Base-by-base conservation (phyloP, 768 basidiomycete genomes). In the Trametes cingulata region DNA sequence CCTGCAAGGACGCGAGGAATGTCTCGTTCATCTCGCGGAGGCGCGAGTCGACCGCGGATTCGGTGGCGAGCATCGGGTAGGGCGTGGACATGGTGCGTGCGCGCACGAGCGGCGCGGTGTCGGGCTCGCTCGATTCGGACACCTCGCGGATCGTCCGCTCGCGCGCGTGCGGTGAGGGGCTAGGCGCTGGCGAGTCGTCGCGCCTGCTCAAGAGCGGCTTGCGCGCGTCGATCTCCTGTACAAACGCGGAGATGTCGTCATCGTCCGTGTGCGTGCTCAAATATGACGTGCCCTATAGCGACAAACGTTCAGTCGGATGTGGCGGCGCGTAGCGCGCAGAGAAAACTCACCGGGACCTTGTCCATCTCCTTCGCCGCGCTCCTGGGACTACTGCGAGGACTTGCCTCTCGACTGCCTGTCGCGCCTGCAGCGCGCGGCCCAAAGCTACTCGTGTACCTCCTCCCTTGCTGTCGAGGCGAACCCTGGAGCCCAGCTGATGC, bases 381-480 rank as follows among this genome's bases (percentile, higher is more conserved):
- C 8, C 78, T 74, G 1, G 77, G 69, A 55, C 80, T 75, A 27
- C 75, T 71, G 6, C 78, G 75, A 2, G 77, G 69, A 53, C 80
- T 75, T 24, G 74, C 72, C 39, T 74, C 72, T 20, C 63, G 75
- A 17, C 75, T 76, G 29, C 74, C 72, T 17, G 74, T 14, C 76
- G 69, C 20, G 71, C 74, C 69, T 89, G 89, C 43, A 9, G 39
- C 19, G 39, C 90, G 80, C 70, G 91, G 85, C 10, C 87, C 85
- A 69, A 93, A 93, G 61, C 85, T 88, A 64, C 87, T 90, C 45
- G 87, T 88, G 74, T 91, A 93, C 7, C 88, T 77, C 71, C 87
- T 88, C 39, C 85, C 56, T 50, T 58, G 52, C 56, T 61, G 43
- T 60, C 62, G 62, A 36, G 68, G 61, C 3, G 64, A 61, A 12